Conservation (phyloP, 2,329 filamentous ascomycete genomes). For the Aureobasidium sp. region DNA sequence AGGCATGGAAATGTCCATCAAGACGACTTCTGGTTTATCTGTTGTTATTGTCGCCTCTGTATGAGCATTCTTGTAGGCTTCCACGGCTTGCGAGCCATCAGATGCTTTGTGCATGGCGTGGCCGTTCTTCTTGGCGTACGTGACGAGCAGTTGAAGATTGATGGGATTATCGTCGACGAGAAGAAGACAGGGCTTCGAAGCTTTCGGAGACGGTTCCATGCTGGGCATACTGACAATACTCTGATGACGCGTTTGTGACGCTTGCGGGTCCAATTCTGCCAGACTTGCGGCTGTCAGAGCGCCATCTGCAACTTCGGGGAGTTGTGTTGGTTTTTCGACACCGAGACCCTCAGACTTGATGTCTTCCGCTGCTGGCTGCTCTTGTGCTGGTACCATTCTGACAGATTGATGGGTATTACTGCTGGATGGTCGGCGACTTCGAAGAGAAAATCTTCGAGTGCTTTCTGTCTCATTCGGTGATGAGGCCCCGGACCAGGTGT, state of each 20-base stretch:
- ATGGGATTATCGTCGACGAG: slow-evolving; percentile 26
- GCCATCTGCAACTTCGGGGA: neutral
- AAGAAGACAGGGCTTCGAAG: slow-evolving; percentile 21
- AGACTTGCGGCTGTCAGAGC: neutral
- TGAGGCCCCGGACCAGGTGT: neutral
- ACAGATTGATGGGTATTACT: neutral
- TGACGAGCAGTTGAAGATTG: slow-evolving; percentile 25
- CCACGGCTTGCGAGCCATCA: slow-evolving; percentile 40
- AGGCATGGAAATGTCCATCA: slow-evolving; percentile 35
- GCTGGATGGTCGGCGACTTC: neutral
- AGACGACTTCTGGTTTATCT: slow-evolving; percentile 22
- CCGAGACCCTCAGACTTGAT: neutral
- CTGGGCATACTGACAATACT: neutral
- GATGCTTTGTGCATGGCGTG: slow-evolving; percentile 35
- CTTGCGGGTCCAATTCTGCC: neutral
- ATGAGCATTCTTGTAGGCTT: slow-evolving; percentile 27
- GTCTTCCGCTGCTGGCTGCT: neutral
- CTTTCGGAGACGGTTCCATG: neutral
- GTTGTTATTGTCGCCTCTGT: neutral
- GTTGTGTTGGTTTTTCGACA: neutral
- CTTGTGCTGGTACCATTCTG: neutral
- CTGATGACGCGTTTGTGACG: slow-evolving; percentile 28
- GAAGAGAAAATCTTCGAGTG: neutral
- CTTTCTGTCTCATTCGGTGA: neutral
- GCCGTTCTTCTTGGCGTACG: slow-evolving; percentile 27